A percentile compares a stretch with the other conserved stretches of the same genome.
These are phyloP conservation scores for Colletotrichum musae DNA, from an alignment of 2,329 filamentous ascomycete species.

Conservation along the genomic window DNA sequence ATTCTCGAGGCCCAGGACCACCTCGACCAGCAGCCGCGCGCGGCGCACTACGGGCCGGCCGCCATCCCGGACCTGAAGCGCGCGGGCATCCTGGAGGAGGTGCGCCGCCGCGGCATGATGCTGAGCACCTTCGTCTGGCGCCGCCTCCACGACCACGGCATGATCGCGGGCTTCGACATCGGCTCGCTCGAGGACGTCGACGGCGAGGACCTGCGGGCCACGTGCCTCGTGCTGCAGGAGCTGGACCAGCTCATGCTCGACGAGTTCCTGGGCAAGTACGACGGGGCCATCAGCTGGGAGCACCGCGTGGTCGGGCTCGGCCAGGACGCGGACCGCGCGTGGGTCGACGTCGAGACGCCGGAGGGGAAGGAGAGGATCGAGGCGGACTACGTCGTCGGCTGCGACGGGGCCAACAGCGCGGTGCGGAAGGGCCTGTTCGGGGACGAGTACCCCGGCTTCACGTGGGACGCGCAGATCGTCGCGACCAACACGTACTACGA, in stretches of 20 bases:
- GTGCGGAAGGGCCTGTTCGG: conserved; percentile 67
- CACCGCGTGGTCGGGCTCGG: conserved; percentile 62
- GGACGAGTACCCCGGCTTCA: conserved; percentile 71
- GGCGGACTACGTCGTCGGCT: conserved; percentile 70
- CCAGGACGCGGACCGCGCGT: conserved; percentile 61
- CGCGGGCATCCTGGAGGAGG: conserved; percentile 69
- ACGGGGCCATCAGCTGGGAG: conserved; percentile 58
- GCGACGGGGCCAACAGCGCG: conserved; percentile 67
- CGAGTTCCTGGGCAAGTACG: conserved; percentile 52
- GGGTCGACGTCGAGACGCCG: conserved; percentile 59
- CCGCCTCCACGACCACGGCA: conserved; percentile 50
- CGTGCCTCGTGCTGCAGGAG: conserved; percentile 59
- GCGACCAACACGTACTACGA: conserved; percentile 77
- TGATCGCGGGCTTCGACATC: conserved; percentile 55
- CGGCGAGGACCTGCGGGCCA: conserved; percentile 56
- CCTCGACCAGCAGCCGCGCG: conserved; percentile 72
- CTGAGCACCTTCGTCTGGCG: conserved; percentile 59
- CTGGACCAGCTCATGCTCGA: conserved; percentile 60
- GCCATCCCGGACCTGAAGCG: conserved; percentile 70
- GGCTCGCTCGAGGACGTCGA: conserved; percentile 52
- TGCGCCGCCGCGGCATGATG: conserved; percentile 55
- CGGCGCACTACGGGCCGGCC: conserved; percentile 72
- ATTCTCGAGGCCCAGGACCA: conserved; percentile 69
- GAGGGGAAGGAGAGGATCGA: conserved; percentile 53
- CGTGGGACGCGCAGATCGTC: conserved; percentile 72